These are phyloP conservation scores for Tuber melanosporum DNA, from an alignment of 495 filamentous ascomycete genomes.

Conservation along the genomic window DNA sequence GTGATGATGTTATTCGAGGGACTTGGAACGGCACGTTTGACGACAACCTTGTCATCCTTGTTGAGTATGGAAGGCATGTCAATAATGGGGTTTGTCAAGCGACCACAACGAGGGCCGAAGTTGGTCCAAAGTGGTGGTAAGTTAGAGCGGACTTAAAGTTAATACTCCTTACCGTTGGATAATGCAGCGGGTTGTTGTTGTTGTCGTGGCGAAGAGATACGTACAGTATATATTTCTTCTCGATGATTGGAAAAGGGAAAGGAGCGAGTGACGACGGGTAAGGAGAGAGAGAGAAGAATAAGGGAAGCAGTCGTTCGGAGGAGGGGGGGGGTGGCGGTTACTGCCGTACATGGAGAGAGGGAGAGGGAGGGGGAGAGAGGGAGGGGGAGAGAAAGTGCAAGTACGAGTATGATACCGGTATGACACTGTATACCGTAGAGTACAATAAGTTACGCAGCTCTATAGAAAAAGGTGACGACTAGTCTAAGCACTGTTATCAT, in stretches of 20 bases:
- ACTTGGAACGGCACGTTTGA: constrained; percentile 86
- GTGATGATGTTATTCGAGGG: constrained; percentile 91
- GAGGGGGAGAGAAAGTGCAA: not conserved
- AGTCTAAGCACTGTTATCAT: not conserved
- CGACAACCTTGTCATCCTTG: constrained; percentile 86
- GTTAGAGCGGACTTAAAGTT: not conserved
- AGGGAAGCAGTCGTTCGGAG: not conserved
- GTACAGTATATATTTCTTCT: not conserved
- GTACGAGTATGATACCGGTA: not conserved
- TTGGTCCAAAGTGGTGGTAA: not conserved
- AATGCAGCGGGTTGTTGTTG: not conserved
- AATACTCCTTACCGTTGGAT: constrained; percentile 1
- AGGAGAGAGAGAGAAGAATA: not conserved
- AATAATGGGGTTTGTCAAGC: not conserved
- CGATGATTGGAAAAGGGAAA: not conserved
- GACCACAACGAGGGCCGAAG: not conserved
- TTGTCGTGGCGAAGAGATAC: not conserved
- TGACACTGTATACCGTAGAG: too few relatives aligned
- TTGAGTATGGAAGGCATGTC: constrained; percentile 66
- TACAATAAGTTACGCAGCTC: not conserved
- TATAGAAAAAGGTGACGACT: not conserved
- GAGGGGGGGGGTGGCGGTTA: not conserved
- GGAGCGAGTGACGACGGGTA: not conserved
- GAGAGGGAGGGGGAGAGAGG: not conserved
- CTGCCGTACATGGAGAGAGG: not conserved